Conservation (phyloP, 306 rosid species). For the Alnus rubra region DNA sequence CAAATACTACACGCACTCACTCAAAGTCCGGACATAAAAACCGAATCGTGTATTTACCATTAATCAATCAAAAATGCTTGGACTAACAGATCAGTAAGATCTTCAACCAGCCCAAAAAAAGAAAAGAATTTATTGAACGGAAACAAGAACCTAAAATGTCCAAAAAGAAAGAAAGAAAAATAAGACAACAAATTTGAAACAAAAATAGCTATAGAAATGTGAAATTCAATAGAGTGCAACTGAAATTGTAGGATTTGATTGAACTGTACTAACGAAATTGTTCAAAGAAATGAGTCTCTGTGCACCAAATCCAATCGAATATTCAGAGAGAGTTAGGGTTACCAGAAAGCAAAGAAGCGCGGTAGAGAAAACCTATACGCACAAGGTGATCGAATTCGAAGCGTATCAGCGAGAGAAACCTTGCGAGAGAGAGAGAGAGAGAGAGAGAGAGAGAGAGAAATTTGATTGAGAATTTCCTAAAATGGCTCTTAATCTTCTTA, state of each 20-base stretch:
- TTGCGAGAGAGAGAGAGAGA: not conserved
- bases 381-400: not conserved
- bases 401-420: constrained; percentile 21
- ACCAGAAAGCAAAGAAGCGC: not conserved
- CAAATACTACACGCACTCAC: not conserved
- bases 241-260: constrained; percentile 5
- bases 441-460: not conserved
- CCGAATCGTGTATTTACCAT: not conserved
- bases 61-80: not conserved
- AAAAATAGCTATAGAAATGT: not conserved
- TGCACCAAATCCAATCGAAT: not conserved
- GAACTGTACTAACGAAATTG: not conserved
- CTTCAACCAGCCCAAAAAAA: not conserved
- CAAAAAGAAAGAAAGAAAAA: not conserved
- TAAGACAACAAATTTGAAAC: not conserved
- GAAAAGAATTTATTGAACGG: no score
- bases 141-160: not conserved
- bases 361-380: not conserved
- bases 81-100: constrained; percentile 4
- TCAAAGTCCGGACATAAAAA: not conserved
- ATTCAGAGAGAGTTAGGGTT: not conserved
- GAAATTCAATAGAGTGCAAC: not conserved
- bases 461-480: constrained; percentile 1
- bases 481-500: not conserved
- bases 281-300: not conserved